A percentile compares a stretch with the other conserved stretches of the same genome.
phyloP scores from a whole-genome alignment of 2,329 filamentous ascomycete species.

The Aspergillus clavatus region DNA sequence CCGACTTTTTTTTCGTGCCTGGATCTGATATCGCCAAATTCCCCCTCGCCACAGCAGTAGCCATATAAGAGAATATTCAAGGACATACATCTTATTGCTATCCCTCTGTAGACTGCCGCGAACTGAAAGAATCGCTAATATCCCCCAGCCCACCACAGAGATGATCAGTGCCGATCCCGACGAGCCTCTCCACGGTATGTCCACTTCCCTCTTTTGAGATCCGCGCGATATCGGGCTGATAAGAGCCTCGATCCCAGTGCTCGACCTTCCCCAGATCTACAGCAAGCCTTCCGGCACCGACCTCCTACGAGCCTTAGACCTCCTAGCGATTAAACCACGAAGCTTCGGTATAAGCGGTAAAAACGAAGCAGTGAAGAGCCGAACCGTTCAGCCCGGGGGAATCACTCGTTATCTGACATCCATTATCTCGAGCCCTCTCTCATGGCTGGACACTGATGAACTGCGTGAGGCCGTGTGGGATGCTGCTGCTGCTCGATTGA shows the following conservation, averaged over 20 bases:
- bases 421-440: slow-evolving; percentile 42
- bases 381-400: slow-evolving; percentile 36
- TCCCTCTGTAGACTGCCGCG: background rate
- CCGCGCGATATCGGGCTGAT: slow-evolving; percentile 27
- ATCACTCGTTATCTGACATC: slow-evolving; percentile 44
- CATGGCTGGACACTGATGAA: slow-evolving; percentile 44
- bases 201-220: slow-evolving; percentile 13
- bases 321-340: slow-evolving; percentile 62
- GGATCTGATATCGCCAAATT: slow-evolving; percentile 14
- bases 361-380: slow-evolving; percentile 24
- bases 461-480: slow-evolving; percentile 57
- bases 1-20: slow-evolving; percentile 25
- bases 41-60: slow-evolving; percentile 14
- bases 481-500: slow-evolving; percentile 70
- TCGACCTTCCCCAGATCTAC: slow-evolving; percentile 80
- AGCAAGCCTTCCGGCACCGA: slow-evolving; percentile 63
- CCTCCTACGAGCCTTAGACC: slow-evolving; percentile 61
- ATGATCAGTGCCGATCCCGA: slow-evolving; percentile 34
- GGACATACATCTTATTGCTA: background rate
- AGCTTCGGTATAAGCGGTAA: slow-evolving; percentile 29
- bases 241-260: slow-evolving; percentile 45
- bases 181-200: slow-evolving; percentile 38
- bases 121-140: background rate
- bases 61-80: slow-evolving; percentile 9
- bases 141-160: slow-evolving; percentile 4